Conservation (phyloP, 805 yeast species). For the Alloascoidea africana region DNA sequence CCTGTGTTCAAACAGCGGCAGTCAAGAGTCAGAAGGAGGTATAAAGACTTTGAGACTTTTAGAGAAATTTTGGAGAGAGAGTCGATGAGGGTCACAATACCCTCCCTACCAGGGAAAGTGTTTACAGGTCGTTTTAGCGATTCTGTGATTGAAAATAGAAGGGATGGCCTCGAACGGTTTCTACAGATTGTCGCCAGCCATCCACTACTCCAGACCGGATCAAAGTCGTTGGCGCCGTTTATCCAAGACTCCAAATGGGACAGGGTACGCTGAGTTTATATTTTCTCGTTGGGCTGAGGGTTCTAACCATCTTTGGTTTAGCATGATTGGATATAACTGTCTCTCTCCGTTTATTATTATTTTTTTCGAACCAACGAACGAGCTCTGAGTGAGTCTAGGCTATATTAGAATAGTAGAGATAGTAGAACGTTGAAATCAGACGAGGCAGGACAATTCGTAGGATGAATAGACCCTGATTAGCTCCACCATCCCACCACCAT, state of each 20-base stretch:
- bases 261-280: slow-evolving; percentile 12
- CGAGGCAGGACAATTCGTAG: too few species aligned
- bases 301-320: too few species aligned
- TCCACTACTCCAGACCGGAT: slow-evolving; percentile 82
- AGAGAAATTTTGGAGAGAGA: slow-evolving; percentile 62
- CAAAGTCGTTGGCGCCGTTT: slow-evolving; percentile 63
- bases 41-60: slow-evolving; percentile 79
- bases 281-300: too few species aligned
- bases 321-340: too few species aligned
- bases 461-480: too few species aligned
- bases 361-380: too few species aligned
- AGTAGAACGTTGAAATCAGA: too few species aligned
- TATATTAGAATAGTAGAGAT: too few species aligned
- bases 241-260: slow-evolving; percentile 83
- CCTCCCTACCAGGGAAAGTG: slow-evolving; percentile 84
- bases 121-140: slow-evolving; percentile 64
- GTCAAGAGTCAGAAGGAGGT: slow-evolving; percentile 68
- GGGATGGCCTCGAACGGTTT: slow-evolving; percentile 75
- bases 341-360: too few species aligned
- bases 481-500: too few species aligned
- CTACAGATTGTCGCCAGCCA: slow-evolving; percentile 71
- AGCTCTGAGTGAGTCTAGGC: too few species aligned
- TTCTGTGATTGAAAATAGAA: slow-evolving; percentile 67
- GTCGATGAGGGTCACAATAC: slow-evolving; percentile 66
- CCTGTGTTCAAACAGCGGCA: slow-evolving; percentile 63